These are phyloP conservation scores for Eucalyptus tenuipes DNA, from an alignment of 345 rosid species.

Conservation along the genomic window DNA sequence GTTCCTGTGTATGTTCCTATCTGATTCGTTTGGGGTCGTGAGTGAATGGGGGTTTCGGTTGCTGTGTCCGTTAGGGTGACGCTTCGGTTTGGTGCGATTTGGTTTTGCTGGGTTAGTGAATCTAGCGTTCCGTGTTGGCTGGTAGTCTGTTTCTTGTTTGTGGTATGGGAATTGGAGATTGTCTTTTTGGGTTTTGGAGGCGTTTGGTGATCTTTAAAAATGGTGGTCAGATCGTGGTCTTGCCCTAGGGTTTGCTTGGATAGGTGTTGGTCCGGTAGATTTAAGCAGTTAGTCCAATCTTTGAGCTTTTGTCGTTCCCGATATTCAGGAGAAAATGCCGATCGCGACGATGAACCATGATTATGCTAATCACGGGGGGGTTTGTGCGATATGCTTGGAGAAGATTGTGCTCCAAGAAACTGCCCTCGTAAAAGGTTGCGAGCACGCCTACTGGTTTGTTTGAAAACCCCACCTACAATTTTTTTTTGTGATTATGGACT, in stretches of 20 bases:
- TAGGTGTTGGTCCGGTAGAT: background rate
- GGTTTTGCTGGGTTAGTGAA: background rate
- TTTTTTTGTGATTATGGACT: background rate
- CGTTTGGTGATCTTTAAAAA: background rate
- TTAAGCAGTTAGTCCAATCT: background rate
- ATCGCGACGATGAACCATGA: background rate
- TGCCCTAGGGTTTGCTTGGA: background rate
- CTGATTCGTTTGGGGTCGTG: background rate
- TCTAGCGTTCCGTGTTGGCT: background rate
- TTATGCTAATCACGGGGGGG: conserved; percentile 56
- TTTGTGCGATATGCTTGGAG: conserved; percentile 83
- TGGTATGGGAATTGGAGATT: background rate
- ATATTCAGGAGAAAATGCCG: conserved; percentile 34
- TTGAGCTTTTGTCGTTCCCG: background rate
- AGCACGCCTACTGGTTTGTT: conserved; percentile 93
- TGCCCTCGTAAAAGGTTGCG: conserved; percentile 91
- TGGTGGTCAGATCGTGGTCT: background rate
- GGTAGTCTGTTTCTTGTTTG: background rate
- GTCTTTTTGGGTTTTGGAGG: background rate
- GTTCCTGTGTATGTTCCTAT: background rate
- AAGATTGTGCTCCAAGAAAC: conserved; percentile 76
- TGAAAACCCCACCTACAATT: background rate
- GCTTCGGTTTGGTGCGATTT: background rate
- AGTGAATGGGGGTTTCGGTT: background rate
- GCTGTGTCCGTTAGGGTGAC: background rate